Evolutionary conservation across 148 eudicot species (phyloP).

Genomic region (Amaranthus hypochondriacus): DNA sequence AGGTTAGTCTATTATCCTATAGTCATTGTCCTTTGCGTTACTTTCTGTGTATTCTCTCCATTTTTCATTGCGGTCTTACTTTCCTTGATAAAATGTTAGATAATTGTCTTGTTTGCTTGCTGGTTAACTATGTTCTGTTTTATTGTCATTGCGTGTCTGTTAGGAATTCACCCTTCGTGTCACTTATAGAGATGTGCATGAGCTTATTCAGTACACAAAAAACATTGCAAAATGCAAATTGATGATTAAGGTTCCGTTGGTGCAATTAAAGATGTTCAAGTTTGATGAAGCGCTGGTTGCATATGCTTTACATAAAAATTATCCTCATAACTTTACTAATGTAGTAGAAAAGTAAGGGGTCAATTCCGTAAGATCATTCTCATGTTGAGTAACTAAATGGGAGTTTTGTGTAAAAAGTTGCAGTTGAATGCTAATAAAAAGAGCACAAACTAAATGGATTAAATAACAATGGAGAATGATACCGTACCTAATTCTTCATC

Average conservation of each 20-base stretch:
- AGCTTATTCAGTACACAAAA: neutral
- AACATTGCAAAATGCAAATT: neutral
- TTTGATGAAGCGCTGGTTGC: neutral
- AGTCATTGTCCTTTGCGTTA: neutral
- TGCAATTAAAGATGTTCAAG: neutral
- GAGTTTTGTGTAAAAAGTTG: too few species aligned
- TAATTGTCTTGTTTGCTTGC: neutral
- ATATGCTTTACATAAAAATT: too few species aligned
- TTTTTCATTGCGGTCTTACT: neutral
- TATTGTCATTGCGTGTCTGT: neutral
- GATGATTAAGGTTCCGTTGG: neutral
- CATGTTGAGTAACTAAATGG: too few species aligned
- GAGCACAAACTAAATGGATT: too few species aligned
- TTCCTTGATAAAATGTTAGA: neutral
- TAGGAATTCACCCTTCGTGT: neutral
- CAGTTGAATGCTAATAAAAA: too few species aligned
- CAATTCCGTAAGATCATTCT: too few species aligned
- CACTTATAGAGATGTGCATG: neutral
- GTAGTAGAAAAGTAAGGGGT: too few species aligned
- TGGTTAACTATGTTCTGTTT: too few species aligned
- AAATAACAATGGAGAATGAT: too few species aligned
- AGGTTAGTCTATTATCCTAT: constrained; percentile 38
- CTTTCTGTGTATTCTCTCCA: neutral
- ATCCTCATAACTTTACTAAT: too few species aligned
- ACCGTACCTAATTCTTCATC: too few species aligned